Conservation (phyloP, 495 filamentous ascomycete species). For the Penicillium roqueforti region DNA sequence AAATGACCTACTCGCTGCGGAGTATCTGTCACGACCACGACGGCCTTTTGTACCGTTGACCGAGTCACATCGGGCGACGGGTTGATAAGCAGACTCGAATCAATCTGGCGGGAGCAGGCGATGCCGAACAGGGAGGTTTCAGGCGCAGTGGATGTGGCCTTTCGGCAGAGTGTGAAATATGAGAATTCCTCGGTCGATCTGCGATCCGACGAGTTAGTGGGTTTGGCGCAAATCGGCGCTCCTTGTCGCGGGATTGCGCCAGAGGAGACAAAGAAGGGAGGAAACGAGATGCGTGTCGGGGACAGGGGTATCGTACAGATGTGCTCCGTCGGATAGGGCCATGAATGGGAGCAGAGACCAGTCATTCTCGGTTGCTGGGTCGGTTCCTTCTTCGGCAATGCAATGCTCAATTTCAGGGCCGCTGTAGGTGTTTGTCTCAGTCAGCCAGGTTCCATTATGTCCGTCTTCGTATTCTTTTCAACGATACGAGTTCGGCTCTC, state of each 20-base stretch:
- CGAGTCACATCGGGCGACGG: slow-evolving; percentile 85
- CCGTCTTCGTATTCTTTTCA: neutral
- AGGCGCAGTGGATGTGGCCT: slow-evolving; percentile 51
- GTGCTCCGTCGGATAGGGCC: slow-evolving; percentile 94
- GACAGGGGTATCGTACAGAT: slow-evolving; percentile 58
- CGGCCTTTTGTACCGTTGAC: slow-evolving; percentile 95
- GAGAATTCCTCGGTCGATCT: slow-evolving; percentile 93
- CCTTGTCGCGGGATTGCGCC: neutral
- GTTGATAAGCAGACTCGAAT: slow-evolving; percentile 69
- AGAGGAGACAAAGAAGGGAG: neutral
- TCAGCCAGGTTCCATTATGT: neutral
- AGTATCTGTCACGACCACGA: slow-evolving; percentile 92
- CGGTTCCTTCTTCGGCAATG: slow-evolving; percentile 74
- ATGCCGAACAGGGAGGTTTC: slow-evolving; percentile 92
- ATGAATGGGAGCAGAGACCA: slow-evolving; percentile 94
- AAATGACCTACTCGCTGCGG: slow-evolving; percentile 76
- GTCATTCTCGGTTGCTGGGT: slow-evolving; percentile 82
- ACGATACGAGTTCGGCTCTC: neutral
- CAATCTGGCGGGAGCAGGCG: slow-evolving; percentile 87
- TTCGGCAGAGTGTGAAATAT: slow-evolving; percentile 88
- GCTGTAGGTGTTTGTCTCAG: slow-evolving; percentile 37
- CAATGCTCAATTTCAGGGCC: slow-evolving; percentile 93
- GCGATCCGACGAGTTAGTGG: slow-evolving; percentile 1
- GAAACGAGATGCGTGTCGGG: neutral
- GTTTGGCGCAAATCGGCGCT: neutral